Evolutionary conservation across 2,329 filamentous ascomycete genomes (phyloP).

Genomic region (Cladophialophora carrionii): DNA sequence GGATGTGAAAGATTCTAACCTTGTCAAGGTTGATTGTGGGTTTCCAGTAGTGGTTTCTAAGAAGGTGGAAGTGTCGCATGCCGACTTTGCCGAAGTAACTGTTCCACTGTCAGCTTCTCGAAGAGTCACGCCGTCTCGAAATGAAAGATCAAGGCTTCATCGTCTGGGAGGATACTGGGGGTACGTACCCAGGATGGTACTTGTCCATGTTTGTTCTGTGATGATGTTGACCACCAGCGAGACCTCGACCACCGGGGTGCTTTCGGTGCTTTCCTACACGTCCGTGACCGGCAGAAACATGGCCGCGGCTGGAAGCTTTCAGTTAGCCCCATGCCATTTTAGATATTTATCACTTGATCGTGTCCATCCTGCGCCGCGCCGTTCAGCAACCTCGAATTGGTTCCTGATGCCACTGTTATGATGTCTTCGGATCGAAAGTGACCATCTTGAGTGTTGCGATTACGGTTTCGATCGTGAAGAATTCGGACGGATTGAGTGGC

Average conservation of each 20-base stretch:
- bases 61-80: slow-evolving; percentile 97
- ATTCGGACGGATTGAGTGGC: slow-evolving; percentile 24
- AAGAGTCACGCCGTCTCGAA: neutral
- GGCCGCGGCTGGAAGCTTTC: slow-evolving; percentile 72
- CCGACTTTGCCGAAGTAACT: slow-evolving; percentile 75
- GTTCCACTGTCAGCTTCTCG: slow-evolving; percentile 19
- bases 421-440: neutral
- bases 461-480: slow-evolving; percentile 3
- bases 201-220: slow-evolving; percentile 91
- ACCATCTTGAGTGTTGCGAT: neutral
- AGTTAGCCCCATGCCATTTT: slow-evolving; percentile 39
- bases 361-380: neutral
- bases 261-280: slow-evolving; percentile 99
- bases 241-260: slow-evolving; percentile 76
- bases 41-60: slow-evolving; percentile 96
- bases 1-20: slow-evolving; percentile 59
- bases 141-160: neutral
- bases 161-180: slow-evolving; percentile 35
- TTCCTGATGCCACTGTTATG: too few relatives aligned
- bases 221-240: slow-evolving; percentile 99
- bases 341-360: slow-evolving; percentile 5
- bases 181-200: slow-evolving; percentile 98
- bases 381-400: neutral
- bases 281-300: slow-evolving; percentile 98
- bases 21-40: slow-evolving; percentile 99